Base-by-base conservation (phyloP, 23 red algal species). In the Chondrus crispus region DNA sequence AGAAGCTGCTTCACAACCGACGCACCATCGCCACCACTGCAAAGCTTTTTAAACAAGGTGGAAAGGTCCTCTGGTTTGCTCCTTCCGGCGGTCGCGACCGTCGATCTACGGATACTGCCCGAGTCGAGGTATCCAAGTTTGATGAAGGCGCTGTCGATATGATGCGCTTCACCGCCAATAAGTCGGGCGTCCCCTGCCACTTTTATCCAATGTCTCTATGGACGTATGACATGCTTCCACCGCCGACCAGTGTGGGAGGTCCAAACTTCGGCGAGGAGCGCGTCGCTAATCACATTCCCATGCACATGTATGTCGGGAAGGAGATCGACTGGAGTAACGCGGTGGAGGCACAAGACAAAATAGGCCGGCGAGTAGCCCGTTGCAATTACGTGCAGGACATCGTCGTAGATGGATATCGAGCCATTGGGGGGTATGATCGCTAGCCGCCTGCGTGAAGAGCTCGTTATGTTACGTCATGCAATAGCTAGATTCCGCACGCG, bases 201-300 rank as follows among this genome's bases (percentile, higher is more conserved):
- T 99, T 96, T 81, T 99, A 95, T 91, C 93, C 97, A 22, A 96
- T 99, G 93, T 93, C 97, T 26, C 44, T 99, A 13, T 88, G 62
- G 66, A 99, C 97, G 2, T 99, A 94, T 55, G 64, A 82, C 75
- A 93, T 99, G 88, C 48, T 99, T 38, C 97, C 97, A 39, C 97
- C 97, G 29, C 97, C 97, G 83, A 88, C 90, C 33, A 88, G 37
- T 30, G 95, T 99, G 18, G 89, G 89, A 2, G 94, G 95, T 38
- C 68, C 72, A 8, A 80, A 83, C 29, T 33, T 94, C 19, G 97
- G 97, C 58, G 97, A 99, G 62, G 83, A 88, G 75, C 53, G 97
- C 46, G n/a, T 86, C 26, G 93, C 83, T 22, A 83, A 93, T 53
- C 94, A 93, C 54, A 91, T 83, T 18, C 94, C 90, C 3, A 73